Evolutionary conservation across 2,329 filamentous ascomycete species (phyloP).

Genomic region (Neoarthrinium moseri): DNA sequence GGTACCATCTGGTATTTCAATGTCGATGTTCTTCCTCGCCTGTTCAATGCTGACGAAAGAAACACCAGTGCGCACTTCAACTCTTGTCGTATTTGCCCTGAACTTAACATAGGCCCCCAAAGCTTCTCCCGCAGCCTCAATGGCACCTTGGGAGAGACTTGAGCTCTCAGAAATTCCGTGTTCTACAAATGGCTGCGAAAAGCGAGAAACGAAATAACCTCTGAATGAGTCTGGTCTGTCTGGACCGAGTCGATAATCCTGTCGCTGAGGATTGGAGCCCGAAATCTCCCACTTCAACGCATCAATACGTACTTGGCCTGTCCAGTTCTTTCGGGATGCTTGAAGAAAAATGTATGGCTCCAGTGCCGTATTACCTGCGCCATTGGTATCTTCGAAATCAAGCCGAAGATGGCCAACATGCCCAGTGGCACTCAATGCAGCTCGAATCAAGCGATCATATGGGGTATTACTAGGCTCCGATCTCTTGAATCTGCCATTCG

Average conservation of each 20-base stretch:
- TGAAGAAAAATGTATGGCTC: conserved; percentile 1
- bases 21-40: conserved; percentile 42
- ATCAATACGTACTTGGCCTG: conserved; percentile 32
- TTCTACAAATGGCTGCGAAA: conserved; percentile 38
- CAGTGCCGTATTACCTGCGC: not conserved
- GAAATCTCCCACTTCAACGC: conserved; percentile 33
- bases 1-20: conserved; percentile 35
- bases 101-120: conserved; percentile 38
- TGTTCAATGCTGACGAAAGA: conserved; percentile 47
- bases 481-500: conserved; percentile 36
- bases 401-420: conserved; percentile 41
- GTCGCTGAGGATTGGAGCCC: conserved; percentile 43
- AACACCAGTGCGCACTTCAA: conserved; percentile 45
- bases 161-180: conserved; percentile 33
- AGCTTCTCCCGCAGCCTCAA: conserved; percentile 32
- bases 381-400: conserved; percentile 27
- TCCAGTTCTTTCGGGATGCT: not conserved
- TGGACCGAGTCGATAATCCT: conserved; percentile 44
- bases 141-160: conserved; percentile 19
- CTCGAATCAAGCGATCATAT: conserved; percentile 22
- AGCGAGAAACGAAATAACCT: conserved; percentile 45
- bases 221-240: conserved; percentile 37
- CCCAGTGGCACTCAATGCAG: conserved; percentile 39
- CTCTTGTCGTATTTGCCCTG: conserved; percentile 18
- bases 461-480: conserved; percentile 10